phyloP scores from a whole-genome alignment of 306 rosid genomes.

The Rosa multiflora region DNA sequence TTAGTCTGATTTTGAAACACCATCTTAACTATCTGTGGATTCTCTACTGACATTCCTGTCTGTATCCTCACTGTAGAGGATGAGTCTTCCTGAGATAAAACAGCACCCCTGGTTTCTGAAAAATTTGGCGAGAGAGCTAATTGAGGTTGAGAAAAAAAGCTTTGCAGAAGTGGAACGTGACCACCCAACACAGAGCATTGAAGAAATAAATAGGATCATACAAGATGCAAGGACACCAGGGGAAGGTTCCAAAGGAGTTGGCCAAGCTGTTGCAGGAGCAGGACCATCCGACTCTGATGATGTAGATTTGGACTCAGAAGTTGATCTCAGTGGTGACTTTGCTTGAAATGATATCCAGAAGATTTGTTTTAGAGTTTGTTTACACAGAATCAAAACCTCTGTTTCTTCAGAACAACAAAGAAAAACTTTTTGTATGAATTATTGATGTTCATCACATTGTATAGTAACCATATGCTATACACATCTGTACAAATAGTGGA shows the following conservation, averaged over 20 bases:
- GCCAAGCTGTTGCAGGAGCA: constrained; percentile 34
- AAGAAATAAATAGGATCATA: constrained; percentile 61
- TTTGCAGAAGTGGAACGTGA: constrained; percentile 28
- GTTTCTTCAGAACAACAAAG: neutral
- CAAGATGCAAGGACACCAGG: constrained; percentile 65
- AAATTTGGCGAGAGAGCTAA: constrained; percentile 60
- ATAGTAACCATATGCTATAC: constrained; percentile 15
- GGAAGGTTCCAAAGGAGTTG: constrained; percentile 42
- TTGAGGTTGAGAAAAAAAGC: constrained; percentile 54
- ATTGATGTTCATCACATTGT: constrained; percentile 27
- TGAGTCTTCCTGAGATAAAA: constrained; percentile 70
- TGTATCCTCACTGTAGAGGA: constrained; percentile 48
- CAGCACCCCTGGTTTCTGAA: constrained; percentile 83
- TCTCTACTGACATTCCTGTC: neutral
- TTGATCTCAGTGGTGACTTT: constrained; percentile 47
- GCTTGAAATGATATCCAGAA: constrained; percentile 8
- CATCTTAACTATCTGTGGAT: neutral
- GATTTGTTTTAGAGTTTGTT: constrained; percentile 8
- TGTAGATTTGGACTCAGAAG: constrained; percentile 46
- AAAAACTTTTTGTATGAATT: neutral
- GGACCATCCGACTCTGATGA: constrained; percentile 42
- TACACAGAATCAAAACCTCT: neutral
- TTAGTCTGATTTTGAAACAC: neutral
- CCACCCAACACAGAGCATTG: constrained; percentile 56
- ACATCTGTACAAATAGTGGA: constrained; percentile 14